Conservation (phyloP, 495 filamentous ascomycete genomes). For the Penicillium turbatum region DNA sequence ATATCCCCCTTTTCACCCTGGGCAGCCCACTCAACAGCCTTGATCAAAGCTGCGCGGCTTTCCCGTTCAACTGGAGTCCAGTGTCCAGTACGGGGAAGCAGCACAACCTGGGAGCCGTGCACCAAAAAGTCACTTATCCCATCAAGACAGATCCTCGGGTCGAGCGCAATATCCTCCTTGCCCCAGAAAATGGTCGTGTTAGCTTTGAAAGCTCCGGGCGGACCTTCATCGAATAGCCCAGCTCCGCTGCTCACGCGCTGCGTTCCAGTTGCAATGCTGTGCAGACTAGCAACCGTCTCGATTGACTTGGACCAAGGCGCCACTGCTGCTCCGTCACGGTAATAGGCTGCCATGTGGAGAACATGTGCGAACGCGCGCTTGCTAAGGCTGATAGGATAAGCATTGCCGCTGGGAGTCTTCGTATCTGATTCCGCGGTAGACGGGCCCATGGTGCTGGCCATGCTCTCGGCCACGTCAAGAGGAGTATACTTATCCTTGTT, state of each 20-base stretch:
- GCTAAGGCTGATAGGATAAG: conserved; percentile 30
- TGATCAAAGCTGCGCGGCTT: conserved; percentile 32
- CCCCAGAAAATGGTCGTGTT: conserved; percentile 52
- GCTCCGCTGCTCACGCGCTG: conserved; percentile 34
- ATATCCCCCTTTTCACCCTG: conserved; percentile 38
- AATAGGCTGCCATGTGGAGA: conserved; percentile 44
- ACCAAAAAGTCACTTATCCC: conserved; percentile 43
- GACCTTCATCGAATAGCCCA: conserved; percentile 44
- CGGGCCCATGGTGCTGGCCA: conserved; percentile 43
- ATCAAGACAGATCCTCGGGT: conserved; percentile 37
- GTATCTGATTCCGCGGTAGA: conserved; percentile 32
- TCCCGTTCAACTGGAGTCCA: conserved; percentile 42
- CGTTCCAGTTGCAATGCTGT: conserved; percentile 31
- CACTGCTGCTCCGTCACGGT: conserved; percentile 41
- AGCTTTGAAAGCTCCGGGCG: conserved; percentile 42
- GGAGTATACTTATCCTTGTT: conserved; percentile 24
- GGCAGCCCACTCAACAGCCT: conserved; percentile 35
- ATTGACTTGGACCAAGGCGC: conserved; percentile 46
- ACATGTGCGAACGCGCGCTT: conserved; percentile 30
- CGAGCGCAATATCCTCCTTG: conserved; percentile 40
- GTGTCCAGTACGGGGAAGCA: conserved; percentile 38
- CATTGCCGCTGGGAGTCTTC: conserved; percentile 28
- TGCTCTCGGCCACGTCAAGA: conserved; percentile 35
- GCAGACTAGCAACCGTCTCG: conserved; percentile 43
- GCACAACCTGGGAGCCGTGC: conserved; percentile 36